A percentile compares a stretch with the other conserved stretches of the same genome.
Evolutionary conservation across 164 flowering plant species (phyloP).

Genomic region (Nymphaea colorata): DNA sequence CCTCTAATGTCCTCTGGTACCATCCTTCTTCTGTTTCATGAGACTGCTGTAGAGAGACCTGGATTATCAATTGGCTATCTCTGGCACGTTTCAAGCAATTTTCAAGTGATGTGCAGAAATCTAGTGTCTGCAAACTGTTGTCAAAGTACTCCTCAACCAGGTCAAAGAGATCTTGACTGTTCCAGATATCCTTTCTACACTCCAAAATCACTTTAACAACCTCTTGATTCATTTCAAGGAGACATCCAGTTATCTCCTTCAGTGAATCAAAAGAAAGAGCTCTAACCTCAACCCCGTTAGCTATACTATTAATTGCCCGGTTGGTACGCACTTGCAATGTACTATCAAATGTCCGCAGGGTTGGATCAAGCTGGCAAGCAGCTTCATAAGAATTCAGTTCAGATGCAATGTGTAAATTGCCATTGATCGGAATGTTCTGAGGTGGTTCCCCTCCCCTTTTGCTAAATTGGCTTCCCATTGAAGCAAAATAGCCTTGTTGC

Average conservation of each 20-base stretch:
- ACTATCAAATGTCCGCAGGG: constrained; percentile 40
- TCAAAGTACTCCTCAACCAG: constrained; percentile 75
- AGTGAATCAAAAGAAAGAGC: constrained; percentile 60
- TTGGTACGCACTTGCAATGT: constrained; percentile 39
- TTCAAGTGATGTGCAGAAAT: constrained; percentile 62
- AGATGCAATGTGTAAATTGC: constrained; percentile 15
- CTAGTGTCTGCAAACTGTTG: constrained; percentile 52
- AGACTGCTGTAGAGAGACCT: constrained; percentile 48
- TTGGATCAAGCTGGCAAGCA: constrained; percentile 52
- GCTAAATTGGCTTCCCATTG: neutral
- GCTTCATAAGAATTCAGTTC: constrained; percentile 53
- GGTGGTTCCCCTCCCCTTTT: constrained; percentile 12
- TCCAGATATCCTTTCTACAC: constrained; percentile 62
- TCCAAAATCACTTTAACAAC: constrained; percentile 53
- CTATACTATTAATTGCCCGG: constrained; percentile 43
- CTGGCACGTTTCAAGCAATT: constrained; percentile 56
- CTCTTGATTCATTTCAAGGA: constrained; percentile 73
- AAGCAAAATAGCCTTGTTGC: neutral
- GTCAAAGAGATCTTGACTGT: constrained; percentile 36
- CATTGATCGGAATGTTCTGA: constrained; percentile 6
- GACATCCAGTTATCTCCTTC: constrained; percentile 41
- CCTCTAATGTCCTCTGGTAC: constrained; percentile 35
- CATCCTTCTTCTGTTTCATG: constrained; percentile 38
- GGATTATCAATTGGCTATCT: constrained; percentile 48
- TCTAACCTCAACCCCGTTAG: constrained; percentile 37